Conservation (phyloP, 78 protist genomes). For the Isochrysis galbana region DNA sequence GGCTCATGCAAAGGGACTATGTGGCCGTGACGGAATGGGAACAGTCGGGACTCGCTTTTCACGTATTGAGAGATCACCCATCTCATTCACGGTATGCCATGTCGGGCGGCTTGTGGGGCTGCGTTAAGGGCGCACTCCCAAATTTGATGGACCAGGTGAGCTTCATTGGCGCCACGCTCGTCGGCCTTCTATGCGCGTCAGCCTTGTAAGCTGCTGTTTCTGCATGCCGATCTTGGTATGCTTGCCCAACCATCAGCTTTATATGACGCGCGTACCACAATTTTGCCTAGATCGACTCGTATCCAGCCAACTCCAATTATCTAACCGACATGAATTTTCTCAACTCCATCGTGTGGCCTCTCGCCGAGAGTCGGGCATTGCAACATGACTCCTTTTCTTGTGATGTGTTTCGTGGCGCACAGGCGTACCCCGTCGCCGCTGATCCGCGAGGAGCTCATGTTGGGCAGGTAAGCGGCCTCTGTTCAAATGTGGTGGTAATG, state of each 20-base stretch:
- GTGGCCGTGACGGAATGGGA: conserved; percentile 37
- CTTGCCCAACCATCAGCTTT: too few species aligned
- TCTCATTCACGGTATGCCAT: conserved; percentile 2
- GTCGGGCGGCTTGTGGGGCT: conserved; percentile 49
- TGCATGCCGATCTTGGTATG: too few species aligned
- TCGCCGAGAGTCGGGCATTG: background rate
- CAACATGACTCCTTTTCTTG: conserved; percentile 40
- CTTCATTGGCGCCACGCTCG: background rate
- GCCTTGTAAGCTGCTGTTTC: background rate
- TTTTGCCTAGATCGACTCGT: background rate
- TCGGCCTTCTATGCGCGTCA: background rate
- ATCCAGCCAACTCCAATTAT: background rate
- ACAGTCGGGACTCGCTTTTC: background rate
- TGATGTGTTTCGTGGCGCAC: background rate
- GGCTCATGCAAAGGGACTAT: background rate
- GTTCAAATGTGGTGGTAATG: too few species aligned
- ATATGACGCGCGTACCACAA: too few species aligned
- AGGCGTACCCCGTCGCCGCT: background rate
- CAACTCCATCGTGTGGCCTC: conserved; percentile 3
- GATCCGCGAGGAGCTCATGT: background rate
- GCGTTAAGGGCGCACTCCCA: background rate
- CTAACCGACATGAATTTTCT: conserved; percentile 43
- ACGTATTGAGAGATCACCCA: conserved; percentile 44
- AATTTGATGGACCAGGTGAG: background rate
- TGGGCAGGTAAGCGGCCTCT: too few species aligned